These are phyloP conservation scores for Tulasnella sp. DNA, from an alignment of 768 basidiomycete genomes.

Conservation along the genomic window DNA sequence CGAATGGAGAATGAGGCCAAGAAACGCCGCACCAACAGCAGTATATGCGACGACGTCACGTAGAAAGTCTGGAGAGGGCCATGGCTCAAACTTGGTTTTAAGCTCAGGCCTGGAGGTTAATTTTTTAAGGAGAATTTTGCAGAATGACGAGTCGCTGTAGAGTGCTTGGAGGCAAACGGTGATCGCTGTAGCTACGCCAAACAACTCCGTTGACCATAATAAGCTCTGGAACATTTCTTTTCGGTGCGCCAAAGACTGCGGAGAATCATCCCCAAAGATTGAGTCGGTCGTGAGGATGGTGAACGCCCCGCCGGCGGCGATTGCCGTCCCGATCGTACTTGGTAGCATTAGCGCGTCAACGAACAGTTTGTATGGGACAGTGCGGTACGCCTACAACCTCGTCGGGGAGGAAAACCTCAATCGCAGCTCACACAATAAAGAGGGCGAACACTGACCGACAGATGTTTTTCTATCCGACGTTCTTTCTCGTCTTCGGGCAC, in stretches of 20 bases:
- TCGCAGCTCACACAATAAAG: too few relatives aligned
- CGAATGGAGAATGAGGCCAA: background rate
- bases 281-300: background rate
- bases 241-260: background rate
- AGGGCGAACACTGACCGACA: too few relatives aligned
- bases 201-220: background rate
- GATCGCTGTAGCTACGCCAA: background rate
- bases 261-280: too few relatives aligned
- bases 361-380: background rate
- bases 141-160: background rate
- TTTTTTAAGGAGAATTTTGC: background rate
- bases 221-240: background rate
- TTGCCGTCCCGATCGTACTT: background rate
- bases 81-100: background rate
- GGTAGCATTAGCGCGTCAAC: background rate
- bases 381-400: background rate
- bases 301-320: background rate
- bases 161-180: background rate
- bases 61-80: background rate
- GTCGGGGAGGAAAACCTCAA: too few relatives aligned
- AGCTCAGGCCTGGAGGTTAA: background rate
- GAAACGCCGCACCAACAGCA: background rate
- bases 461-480: too few relatives aligned
- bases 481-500: too few relatives aligned
- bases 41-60: background rate